Percentiles rank a stretch among this genome's conserved stretches.
phyloP scores from a whole-genome alignment of 257 asterid genomes.

The Echites panduratus region DNA sequence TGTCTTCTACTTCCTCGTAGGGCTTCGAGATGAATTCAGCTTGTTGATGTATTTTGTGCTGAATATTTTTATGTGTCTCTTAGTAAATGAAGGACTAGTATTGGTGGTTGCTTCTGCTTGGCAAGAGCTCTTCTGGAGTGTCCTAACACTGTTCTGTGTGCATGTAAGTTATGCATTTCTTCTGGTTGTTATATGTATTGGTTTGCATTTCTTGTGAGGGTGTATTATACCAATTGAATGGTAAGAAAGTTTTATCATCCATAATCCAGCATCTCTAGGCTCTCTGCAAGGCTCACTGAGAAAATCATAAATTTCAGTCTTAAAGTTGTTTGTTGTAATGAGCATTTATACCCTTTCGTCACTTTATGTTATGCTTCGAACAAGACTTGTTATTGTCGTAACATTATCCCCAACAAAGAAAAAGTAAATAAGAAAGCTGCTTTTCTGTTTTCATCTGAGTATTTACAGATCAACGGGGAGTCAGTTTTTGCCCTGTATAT shows the following conservation, averaged over 20 bases:
- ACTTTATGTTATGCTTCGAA: not conserved
- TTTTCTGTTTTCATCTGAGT: not conserved
- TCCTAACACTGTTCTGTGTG: constrained; percentile 47
- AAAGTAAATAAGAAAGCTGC: not conserved
- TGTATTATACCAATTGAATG: no score
- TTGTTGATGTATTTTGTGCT: constrained; percentile 73
- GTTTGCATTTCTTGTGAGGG: no score
- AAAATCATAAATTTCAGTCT: not conserved
- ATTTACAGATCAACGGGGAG: no score
- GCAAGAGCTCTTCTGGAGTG: constrained; percentile 70
- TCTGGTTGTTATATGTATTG: not conserved
- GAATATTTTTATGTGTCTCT: constrained; percentile 79
- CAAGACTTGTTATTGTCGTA: no score
- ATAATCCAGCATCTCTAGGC: not conserved
- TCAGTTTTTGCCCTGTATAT: not conserved
- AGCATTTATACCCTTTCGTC: not conserved
- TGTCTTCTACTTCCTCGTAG: constrained; percentile 84
- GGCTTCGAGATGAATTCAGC: constrained; percentile 80
- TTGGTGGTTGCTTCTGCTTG: constrained; percentile 60
- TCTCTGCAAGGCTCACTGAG: not conserved
- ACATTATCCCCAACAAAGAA: not conserved
- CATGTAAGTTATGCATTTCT: constrained; percentile 53
- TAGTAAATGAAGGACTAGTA: constrained; percentile 85
- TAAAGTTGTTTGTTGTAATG: not conserved
- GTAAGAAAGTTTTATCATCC: not conserved